Base-by-base conservation (phyloP, 2,329 filamentous ascomycete genomes). In the Colletotrichum salicis region DNA sequence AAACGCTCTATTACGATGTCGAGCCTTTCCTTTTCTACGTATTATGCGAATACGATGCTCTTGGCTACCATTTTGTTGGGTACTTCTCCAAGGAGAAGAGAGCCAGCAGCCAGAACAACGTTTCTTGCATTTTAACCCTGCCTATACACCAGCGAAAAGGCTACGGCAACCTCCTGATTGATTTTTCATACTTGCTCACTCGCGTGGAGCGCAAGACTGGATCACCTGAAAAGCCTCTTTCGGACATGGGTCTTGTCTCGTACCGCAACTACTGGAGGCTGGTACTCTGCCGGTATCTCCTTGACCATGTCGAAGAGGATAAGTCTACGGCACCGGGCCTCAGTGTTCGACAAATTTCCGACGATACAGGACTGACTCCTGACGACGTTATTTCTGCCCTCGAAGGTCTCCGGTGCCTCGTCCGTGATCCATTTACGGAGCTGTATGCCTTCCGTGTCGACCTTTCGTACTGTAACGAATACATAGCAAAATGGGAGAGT, bases 71-170 rank as follows among this genome's bases (percentile, higher is more conserved):
- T 80, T 96, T 99, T 76, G 96, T 98, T 31, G 96, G 96, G n/a
- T 99, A 99, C 80, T 99, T 99, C 78, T 98, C 96, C 62, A 99
- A 99, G 81, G 96, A 99, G 83, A 99, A 99, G 83, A 89, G 97
- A 55, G 93, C 94, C 2, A 96, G 94, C 81, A 97, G 95, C 73
- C 92, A 95, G 76, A 98, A 99, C 82, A 99, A 99, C 75, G 96
- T 99, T 59, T 98, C 95, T 10, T 99, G 96, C 82, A 99, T 99
- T 76, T 85, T 99, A 59, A 97, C 97, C 4, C 85, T 99, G 51
- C 96, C 96, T 0, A 98, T 98, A 66, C 96, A 98, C 79, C 96
- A 98, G 84, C 92, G 97, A 67, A 97, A 98, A 81, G 96, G 96
- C 69, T 99, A 98, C 76, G 96, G 97, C 6, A 96, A 98, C 78